Base-by-base conservation (phyloP, 2,329 filamentous ascomycete species). In the Zymoseptoria pseudotritici region DNA sequence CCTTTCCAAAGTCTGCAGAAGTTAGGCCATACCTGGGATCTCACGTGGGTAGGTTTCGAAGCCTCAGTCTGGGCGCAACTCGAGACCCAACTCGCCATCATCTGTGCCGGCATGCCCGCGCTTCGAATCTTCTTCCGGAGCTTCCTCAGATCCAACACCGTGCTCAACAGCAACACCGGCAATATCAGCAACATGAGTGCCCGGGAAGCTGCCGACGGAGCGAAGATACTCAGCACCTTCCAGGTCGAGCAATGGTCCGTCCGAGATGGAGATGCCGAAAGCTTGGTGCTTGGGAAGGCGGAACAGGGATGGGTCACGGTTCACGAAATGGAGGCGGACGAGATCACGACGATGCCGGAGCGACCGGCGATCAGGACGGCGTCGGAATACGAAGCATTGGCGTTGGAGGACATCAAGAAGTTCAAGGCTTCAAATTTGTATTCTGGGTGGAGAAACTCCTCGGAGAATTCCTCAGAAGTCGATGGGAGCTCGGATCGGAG, bases 81-180 rank as follows among this genome's bases (percentile, higher is more conserved):
- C 3, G 76, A 78, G 65, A 70, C 73, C 8, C 69, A 76, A 42
- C 67, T 79, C 2, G 76, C 70, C n/a, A 71, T 78, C 8, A 72
- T 78, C 22, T 78, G 76, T 57, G 75, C 76, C 4, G 74, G 70
- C 2, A 75, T 73, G 0, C 76, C 77, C 1, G 74, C 77, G 1
- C 67, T 79, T 21, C 76, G 77, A 31, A 52, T 61, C 11, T 57
- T 63, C 54, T 63, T 60, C 53, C 53, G 59, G 11, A 36, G 29
- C 8, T 58, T 60, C 22, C 50, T 63, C 54, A 54, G 29, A 46
- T 46, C 36, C 2, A 46, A 13, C 13, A n/a, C 36, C 4, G 17
- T n/a, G 13, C 36, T 7, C 36, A 4, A 46, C 36, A 17, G 36
- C 36, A 46, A 46, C 36, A 46, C 13, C 4, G 2, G 17, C 36